Evolutionary conservation across 2,329 filamentous ascomycete species (phyloP), one percentile per base, ranked within the genome.

Genomic region (Elsinoe necatrix): DNA sequence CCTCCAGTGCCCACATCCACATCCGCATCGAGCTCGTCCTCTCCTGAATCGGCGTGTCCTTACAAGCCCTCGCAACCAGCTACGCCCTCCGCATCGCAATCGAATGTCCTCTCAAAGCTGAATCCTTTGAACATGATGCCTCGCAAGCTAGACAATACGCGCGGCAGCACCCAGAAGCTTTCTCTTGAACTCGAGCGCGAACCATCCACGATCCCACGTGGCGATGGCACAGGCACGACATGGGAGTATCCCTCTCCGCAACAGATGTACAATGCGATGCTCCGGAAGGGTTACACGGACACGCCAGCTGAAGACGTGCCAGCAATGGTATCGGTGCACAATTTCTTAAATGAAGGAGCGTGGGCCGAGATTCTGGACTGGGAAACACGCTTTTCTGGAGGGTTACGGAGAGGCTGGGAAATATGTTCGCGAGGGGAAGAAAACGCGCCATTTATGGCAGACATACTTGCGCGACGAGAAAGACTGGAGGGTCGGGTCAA

Each of bases 171-270:
- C 61, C 93, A 98, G 72, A 80, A 81, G 3, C 73, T 87, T 23
- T 76, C 79, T 21, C 81, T 98, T 0, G 87, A 91, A 0, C 86
- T 91, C 1, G 80, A 84, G 5, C 87, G 93, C 63, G 90, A 96
- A 71, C 75, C 80, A 27, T 95, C 89, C 0, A 90, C 91, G 0
- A 98, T 98, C 64, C 93, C 93, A n/a, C 87, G 87, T 63, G 89
- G 87, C 65, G 83, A 86, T 64, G 74, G 72, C 59, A 80, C 82
- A 48, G 79, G 84, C 54, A 82, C 84, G 47, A 95, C 88, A 66
- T 98, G 93, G 93, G 93, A 97, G 72, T 98, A 98, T 69, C 93
- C 93, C 0, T 96, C 90, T 0, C 92, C 93, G 0, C 93, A 98
- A 75, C 93, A 98, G 73, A 98, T 98, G 93, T 98, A 97, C 78